phyloP scores from a whole-genome alignment of 352 stramenopile species.

The Phytophthora meadii region DNA sequence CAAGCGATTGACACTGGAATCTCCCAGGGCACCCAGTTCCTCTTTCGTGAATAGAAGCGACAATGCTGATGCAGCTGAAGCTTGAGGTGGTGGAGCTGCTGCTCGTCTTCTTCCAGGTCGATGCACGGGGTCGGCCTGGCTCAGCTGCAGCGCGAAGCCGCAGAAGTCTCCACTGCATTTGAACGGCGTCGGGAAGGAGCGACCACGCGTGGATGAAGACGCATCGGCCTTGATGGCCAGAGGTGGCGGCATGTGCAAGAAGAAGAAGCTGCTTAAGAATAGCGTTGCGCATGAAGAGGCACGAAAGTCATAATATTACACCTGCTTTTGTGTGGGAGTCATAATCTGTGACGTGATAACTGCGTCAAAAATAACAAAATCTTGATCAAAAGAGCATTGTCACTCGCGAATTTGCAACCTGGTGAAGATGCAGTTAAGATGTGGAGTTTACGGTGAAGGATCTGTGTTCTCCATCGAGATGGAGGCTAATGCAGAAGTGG shows the following conservation, averaged over 20 bases:
- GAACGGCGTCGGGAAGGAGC: slow-evolving; percentile 72
- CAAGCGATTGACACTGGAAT: slow-evolving; percentile 47
- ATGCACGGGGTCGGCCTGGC: slow-evolving; percentile 17
- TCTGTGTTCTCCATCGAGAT: no score
- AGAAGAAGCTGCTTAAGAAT: no score
- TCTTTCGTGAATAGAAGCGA: slow-evolving; percentile 61
- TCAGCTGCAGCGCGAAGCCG: slow-evolving; percentile 53
- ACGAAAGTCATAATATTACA: background rate
- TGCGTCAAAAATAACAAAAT: no score
- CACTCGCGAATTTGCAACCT: no score
- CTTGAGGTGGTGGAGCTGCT: slow-evolving; percentile 21
- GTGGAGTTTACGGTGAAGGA: no score
- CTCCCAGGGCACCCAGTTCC: slow-evolving; percentile 45
- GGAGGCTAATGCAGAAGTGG: no score
- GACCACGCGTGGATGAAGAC: slow-evolving; percentile 12
- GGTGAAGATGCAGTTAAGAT: no score
- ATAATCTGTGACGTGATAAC: no score
- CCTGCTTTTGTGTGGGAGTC: no score
- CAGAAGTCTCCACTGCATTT: slow-evolving; percentile 85
- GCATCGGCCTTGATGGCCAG: slow-evolving; percentile 14
- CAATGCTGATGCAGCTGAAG: slow-evolving; percentile 43
- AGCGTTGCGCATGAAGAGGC: slow-evolving; percentile 12
- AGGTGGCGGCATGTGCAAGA: slow-evolving; percentile 1
- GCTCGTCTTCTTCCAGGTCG: slow-evolving; percentile 18
- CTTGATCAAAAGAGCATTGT: no score